These are phyloP conservation scores for Betula pendula DNA, from an alignment of 306 rosid species.

Conservation along the genomic window DNA sequence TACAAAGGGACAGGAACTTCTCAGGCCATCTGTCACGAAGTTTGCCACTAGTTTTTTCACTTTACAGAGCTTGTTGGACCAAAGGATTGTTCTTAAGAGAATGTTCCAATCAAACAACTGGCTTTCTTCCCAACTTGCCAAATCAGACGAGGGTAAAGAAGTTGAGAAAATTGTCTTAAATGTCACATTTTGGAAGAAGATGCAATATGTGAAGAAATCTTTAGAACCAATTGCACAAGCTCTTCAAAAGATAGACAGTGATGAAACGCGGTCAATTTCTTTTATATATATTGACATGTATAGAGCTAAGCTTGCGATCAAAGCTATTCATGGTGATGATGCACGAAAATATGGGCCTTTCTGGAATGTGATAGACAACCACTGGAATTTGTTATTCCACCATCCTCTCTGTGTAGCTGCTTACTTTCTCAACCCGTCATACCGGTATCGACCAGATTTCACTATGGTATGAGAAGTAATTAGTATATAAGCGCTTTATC, in stretches of 20 bases:
- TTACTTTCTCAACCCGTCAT: constrained; percentile 49
- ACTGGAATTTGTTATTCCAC: constrained; percentile 69
- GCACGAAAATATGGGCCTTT: constrained; percentile 44
- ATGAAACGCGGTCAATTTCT: too few relatives aligned
- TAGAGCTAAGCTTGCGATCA: too few relatives aligned
- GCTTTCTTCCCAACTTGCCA: constrained; percentile 68
- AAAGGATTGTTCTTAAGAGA: constrained; percentile 45
- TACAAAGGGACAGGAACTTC: too few relatives aligned
- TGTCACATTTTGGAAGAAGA: constrained; percentile 80
- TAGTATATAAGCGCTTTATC: constrained; percentile 15
- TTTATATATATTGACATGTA: too few relatives aligned
- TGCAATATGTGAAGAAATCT: constrained; percentile 43
- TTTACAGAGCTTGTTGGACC: too few relatives aligned
- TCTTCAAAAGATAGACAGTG: too few relatives aligned
- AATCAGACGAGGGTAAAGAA: constrained; percentile 69
- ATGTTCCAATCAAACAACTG: constrained; percentile 84
- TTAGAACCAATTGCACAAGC: too few relatives aligned
- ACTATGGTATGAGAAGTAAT: constrained; percentile 31
- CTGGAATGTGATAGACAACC: constrained; percentile 79
- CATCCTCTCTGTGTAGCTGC: constrained; percentile 68
- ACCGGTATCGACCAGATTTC: constrained; percentile 44
- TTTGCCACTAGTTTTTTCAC: too few relatives aligned
- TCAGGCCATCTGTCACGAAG: too few relatives aligned
- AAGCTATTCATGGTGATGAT: too few relatives aligned
- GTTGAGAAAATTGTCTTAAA: constrained; percentile 72